Percentiles rank a stretch among this genome's conserved stretches.
phyloP scores from a whole-genome alignment of 192 early-diverging fungal genomes.

The Oehlia diaphana region DNA sequence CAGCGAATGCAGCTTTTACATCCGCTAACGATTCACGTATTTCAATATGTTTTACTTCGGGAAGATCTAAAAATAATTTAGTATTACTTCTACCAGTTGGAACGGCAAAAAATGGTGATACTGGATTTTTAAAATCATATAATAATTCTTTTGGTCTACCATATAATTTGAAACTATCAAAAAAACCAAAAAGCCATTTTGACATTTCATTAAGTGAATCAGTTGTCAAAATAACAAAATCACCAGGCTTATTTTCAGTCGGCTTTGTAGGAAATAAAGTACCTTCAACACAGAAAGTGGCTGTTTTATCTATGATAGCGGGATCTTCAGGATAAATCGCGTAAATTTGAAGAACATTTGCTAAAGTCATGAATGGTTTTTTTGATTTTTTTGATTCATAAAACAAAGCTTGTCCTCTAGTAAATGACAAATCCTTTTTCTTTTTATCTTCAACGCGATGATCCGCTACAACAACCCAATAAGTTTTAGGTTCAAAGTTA shows the following conservation, averaged over 20 bases:
- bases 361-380: constrained; percentile 47
- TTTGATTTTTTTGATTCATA: constrained; percentile 54
- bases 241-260: constrained; percentile 15
- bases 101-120: constrained; percentile 24
- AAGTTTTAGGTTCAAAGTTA: constrained; percentile 47
- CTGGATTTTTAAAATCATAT: constrained; percentile 35
- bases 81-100: constrained; percentile 18
- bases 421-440: constrained; percentile 46
- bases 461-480: constrained; percentile 55
- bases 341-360: constrained; percentile 57
- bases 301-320: constrained; percentile 40
- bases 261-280: constrained; percentile 27
- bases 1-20: constrained; percentile 45
- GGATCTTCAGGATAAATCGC: constrained; percentile 54
- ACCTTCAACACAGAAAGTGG: constrained; percentile 45
- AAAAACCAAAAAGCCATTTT: constrained; percentile 44
- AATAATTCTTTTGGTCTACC: constrained; percentile 40
- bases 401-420: constrained; percentile 51
- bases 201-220: constrained; percentile 38
- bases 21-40: constrained; percentile 41
- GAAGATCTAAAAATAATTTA: constrained; percentile 23
- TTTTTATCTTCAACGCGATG: constrained; percentile 51
- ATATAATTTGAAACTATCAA: constrained; percentile 48
- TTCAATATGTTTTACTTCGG: constrained; percentile 21
- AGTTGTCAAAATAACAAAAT: constrained; percentile 35